A percentile compares a stretch with the other conserved stretches of the same genome.
Evolutionary conservation across 148 eudicot species (phyloP).

Genomic region (Amaranthus palmeri): DNA sequence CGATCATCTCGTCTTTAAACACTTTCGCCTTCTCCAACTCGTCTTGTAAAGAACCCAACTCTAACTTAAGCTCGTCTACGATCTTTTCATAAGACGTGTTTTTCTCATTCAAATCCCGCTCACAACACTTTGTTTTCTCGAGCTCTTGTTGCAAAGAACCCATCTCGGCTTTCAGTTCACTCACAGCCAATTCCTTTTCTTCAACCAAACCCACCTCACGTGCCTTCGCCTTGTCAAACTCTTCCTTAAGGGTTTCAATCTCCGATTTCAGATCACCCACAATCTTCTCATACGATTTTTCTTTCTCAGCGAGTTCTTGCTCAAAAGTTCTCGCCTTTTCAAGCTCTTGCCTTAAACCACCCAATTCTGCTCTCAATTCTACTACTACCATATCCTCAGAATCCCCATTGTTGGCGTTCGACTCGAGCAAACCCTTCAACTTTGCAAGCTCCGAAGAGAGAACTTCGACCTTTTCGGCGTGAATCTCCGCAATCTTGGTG

Average conservation of each 20-base stretch:
- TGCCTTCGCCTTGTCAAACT: slow-evolving; percentile 49
- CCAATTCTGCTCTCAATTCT: slow-evolving; percentile 55
- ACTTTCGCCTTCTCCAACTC: slow-evolving; percentile 46
- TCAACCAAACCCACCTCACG: slow-evolving; percentile 27
- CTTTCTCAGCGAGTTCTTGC: slow-evolving; percentile 49
- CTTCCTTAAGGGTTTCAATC: slow-evolving; percentile 47
- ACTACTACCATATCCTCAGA: slow-evolving; percentile 37
- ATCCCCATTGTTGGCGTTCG: slow-evolving; percentile 44
- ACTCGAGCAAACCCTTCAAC: slow-evolving; percentile 63
- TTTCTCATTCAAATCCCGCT: slow-evolving; percentile 50
- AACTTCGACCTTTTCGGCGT: slow-evolving; percentile 58
- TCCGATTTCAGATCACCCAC: slow-evolving; percentile 43
- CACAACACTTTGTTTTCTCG: slow-evolving; percentile 45
- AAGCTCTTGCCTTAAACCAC: slow-evolving; percentile 49
- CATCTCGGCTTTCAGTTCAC: slow-evolving; percentile 32
- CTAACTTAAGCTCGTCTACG: slow-evolving; percentile 37
- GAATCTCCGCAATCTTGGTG: slow-evolving; percentile 72
- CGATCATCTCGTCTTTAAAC: slow-evolving; percentile 44
- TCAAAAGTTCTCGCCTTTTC: slow-evolving; percentile 41
- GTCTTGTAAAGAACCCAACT: slow-evolving; percentile 39
- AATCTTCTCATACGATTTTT: slow-evolving; percentile 39
- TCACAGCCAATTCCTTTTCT: slow-evolving; percentile 18
- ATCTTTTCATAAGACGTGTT: slow-evolving; percentile 40
- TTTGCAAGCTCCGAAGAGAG: slow-evolving; percentile 63
- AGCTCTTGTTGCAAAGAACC: slow-evolving; percentile 57